Base-by-base conservation (phyloP, 2,329 filamentous ascomycete genomes). In the Nigrospora sphaerica region DNA sequence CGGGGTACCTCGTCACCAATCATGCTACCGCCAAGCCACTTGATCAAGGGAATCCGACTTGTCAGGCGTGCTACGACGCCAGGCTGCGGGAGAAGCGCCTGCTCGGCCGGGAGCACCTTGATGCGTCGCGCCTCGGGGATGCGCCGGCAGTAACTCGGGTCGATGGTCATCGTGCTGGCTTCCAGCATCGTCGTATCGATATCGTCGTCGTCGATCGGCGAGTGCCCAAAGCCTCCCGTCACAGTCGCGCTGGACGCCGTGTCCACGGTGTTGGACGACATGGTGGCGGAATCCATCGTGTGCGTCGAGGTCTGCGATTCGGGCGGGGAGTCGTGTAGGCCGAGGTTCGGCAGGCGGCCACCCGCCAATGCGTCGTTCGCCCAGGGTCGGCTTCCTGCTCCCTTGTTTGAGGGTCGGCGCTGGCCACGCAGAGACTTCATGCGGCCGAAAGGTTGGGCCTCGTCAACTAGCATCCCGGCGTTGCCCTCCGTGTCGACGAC, bases 1-100 rank as follows among this genome's bases (percentile, higher is more conserved):
- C 85, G 75, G 9, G 88, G 88, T 35, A 92, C 81, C 60, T 85
- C 77, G 59, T 81, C 82, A 6, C 87, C 87, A 57, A 92, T 90
- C 64, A 91, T 81, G 56, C 71, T 81, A 52, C 70, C 82, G 39
- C 80, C 82, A 59, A 90, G 85, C 81, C 84, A 89, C 55, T 77
- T 78, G 50, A 89, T 67, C 50, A 89, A 74, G 3, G 86, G 86
- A 36, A 89, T 78, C 45, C 76, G 78, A 53, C 77, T 76, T 46
- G 86, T 65, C 17, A 87, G 60, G 44, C 81, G 76, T 63, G 87
- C 82, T 33, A 76, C 69, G 46, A 80, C 73, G 3, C 82, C 83
- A 42, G 80, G 80, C 54, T 85, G 81, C 3, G 85, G 85, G 13
- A 85, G 76, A 28, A 89, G 73, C 10, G 86, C 86, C 64, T 86